Evolutionary conservation across 192 early-diverging fungal species (phyloP).

Genomic region (Powellomyces hirtus): DNA sequence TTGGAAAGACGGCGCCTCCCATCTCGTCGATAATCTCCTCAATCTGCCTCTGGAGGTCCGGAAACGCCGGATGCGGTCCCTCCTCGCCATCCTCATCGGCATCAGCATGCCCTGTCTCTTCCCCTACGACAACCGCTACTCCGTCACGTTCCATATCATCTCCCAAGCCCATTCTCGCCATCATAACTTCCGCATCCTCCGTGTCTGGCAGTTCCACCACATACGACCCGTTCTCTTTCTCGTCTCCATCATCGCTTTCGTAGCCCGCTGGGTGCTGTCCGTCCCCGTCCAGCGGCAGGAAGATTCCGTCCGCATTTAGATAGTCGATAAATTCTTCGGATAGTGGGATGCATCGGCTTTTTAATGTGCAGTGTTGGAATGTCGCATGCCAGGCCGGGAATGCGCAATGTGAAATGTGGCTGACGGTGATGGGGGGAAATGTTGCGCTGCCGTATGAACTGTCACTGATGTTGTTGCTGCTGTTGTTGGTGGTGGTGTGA

Average conservation of each 20-base stretch:
- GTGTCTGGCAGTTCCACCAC: background rate
- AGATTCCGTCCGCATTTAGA: conserved; percentile 80
- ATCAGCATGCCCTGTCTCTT: conserved; percentile 34
- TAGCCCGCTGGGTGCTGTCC: conserved; percentile 34
- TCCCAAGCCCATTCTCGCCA: background rate
- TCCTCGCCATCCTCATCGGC: conserved; percentile 43
- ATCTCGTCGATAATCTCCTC: conserved; percentile 63
- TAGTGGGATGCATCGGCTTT: conserved; percentile 72
- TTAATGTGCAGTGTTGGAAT: conserved; percentile 67
- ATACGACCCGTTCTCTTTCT: background rate
- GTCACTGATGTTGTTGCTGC: background rate
- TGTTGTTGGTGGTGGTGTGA: background rate
- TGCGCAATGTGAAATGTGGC: conserved; percentile 68
- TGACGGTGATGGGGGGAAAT: conserved; percentile 56
- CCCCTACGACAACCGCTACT: background rate
- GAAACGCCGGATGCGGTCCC: conserved; percentile 57
- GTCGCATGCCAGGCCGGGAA: conserved; percentile 78
- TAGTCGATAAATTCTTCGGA: conserved; percentile 79
- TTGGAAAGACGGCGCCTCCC: conserved; percentile 85
- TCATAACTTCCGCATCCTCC: background rate
- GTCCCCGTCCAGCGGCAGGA: conserved; percentile 68
- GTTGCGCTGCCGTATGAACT: too few species aligned
- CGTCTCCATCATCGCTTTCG: conserved; percentile 13
- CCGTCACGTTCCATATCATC: conserved; percentile 21
- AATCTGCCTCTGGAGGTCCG: conserved; percentile 63